phyloP scores from a whole-genome alignment of 164 flowering plant species.

The Dillenia turbinata region DNA sequence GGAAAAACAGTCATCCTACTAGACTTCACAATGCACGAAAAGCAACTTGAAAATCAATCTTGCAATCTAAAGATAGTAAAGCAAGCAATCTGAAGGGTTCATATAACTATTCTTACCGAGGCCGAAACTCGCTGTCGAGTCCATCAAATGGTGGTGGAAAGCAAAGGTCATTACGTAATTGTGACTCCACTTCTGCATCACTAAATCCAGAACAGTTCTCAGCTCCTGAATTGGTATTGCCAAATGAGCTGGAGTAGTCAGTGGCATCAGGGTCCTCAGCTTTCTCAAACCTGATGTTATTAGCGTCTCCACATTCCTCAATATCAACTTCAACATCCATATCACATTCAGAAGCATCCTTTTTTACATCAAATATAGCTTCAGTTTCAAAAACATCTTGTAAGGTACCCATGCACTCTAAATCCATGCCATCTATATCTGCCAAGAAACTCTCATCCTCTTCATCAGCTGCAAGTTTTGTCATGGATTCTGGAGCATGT shows the following conservation, averaged over 20 bases:
- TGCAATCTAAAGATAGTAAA: too few species aligned
- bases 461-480: conserved; percentile 9
- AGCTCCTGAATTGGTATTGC: conserved; percentile 49
- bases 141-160: conserved; percentile 29
- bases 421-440: conserved; percentile 14
- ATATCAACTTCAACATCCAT: conserved; percentile 45
- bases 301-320: conserved; percentile 22
- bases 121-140: background rate
- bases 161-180: conserved; percentile 32
- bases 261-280: conserved; percentile 81
- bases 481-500: conserved; percentile 7
- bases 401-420: conserved; percentile 26
- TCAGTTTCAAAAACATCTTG: conserved; percentile 34
- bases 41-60: too few species aligned
- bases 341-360: conserved; percentile 11
- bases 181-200: conserved; percentile 80
- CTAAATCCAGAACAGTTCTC: conserved; percentile 51
- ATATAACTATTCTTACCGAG: too few species aligned
- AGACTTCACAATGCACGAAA: too few species aligned
- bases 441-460: conserved; percentile 11
- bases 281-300: conserved; percentile 19
- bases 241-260: conserved; percentile 89
- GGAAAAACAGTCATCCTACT: too few species aligned
- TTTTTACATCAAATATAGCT: conserved; percentile 20
- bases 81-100: too few species aligned